These are phyloP conservation scores for Sextonia rubra DNA, from an alignment of 164 flowering plant species.

Conservation along the genomic window DNA sequence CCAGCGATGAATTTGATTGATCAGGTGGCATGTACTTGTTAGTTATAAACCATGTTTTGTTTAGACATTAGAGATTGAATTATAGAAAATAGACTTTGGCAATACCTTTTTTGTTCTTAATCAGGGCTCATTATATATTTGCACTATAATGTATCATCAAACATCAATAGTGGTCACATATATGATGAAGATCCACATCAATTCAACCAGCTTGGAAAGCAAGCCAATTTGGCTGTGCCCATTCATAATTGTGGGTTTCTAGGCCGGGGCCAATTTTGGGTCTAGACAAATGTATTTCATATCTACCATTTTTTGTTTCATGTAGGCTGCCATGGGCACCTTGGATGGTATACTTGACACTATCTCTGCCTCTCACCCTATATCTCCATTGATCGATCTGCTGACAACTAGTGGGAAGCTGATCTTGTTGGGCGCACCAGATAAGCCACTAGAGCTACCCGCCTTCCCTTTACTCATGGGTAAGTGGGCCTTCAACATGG, in stretches of 20 bases:
- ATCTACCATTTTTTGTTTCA: no score
- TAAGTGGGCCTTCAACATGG: slow-evolving; percentile 8
- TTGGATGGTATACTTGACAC: slow-evolving; percentile 54
- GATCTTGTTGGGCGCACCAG: slow-evolving; percentile 41
- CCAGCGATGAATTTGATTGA: not conserved
- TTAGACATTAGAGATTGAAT: not conserved
- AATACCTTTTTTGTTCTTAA: not conserved
- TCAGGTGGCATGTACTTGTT: not conserved
- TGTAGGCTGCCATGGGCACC: slow-evolving; percentile 15
- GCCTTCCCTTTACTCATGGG: slow-evolving; percentile 37
- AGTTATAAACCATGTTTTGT: no score
- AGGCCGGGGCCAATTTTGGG: no score
- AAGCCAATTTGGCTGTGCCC: no score
- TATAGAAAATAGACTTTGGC: not conserved
- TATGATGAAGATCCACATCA: not conserved
- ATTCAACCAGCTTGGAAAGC: no score
- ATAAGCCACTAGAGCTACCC: slow-evolving; percentile 43
- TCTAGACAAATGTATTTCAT: no score
- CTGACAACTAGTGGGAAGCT: slow-evolving; percentile 46
- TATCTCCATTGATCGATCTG: slow-evolving; percentile 33
- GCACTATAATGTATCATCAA: no score
- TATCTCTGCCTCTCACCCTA: slow-evolving; percentile 39
- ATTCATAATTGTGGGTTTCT: no score
- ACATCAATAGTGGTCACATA: no score
- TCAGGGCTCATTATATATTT: no score